Evolutionary conservation across 2,329 filamentous ascomycete genomes (phyloP).

Genomic region (Emericellopsis atlantica): DNA sequence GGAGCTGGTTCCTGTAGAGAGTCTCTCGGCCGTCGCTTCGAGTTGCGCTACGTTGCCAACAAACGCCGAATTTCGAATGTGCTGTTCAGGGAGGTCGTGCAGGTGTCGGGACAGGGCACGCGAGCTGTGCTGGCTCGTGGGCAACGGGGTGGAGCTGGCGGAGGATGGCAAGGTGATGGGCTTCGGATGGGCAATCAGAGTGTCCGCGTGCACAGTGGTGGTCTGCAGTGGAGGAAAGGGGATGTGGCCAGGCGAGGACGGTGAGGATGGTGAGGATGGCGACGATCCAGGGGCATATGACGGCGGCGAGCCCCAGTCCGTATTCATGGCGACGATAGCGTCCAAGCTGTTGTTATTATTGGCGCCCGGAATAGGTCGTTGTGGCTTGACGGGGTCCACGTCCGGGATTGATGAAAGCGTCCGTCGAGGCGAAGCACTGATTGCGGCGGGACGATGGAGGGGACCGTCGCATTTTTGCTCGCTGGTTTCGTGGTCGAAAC

Average conservation of each 20-base stretch:
- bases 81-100: constrained; percentile 37
- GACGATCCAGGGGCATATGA: not conserved
- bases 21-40: constrained; percentile 61
- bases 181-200: constrained; percentile 23
- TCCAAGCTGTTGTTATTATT: not conserved
- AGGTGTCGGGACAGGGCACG: constrained; percentile 38
- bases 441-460: too few relatives aligned
- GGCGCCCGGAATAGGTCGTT: not conserved
- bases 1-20: constrained; percentile 58
- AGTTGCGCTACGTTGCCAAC: constrained; percentile 58
- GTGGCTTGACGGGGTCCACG: not conserved
- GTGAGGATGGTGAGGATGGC: not conserved
- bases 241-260: not conserved
- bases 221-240: constrained; percentile 15
- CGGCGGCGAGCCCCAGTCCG: not conserved
- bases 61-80: constrained; percentile 42
- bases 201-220: constrained; percentile 30
- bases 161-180: constrained; percentile 35
- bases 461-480: too few relatives aligned
- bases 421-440: too few relatives aligned
- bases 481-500: too few relatives aligned
- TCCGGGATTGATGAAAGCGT: too few relatives aligned
- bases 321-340: too few relatives aligned
- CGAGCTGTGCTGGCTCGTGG: constrained; percentile 12
- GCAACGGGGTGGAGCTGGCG: constrained; percentile 19